Percentiles rank a stretch among this genome's conserved stretches.
These are phyloP conservation scores for Hypoxylon sp. DNA, from an alignment of 2,329 filamentous ascomycete genomes.

Conservation along the genomic window DNA sequence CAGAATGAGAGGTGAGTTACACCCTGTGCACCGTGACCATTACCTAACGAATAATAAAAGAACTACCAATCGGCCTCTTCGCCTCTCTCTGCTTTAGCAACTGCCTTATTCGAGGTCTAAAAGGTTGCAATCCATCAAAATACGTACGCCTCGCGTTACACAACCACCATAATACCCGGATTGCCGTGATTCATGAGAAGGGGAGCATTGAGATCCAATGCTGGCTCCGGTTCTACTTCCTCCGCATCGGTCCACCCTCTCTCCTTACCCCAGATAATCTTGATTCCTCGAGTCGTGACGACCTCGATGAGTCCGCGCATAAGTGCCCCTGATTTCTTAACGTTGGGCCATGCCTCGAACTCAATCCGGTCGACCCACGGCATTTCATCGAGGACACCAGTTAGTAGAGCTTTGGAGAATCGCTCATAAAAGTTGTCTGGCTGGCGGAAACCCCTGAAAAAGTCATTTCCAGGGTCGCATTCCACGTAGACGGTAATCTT, in stretches of 20 bases:
- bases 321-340: slow-evolving; percentile 76
- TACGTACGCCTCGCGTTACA: slow-evolving; percentile 33
- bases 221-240: slow-evolving; percentile 56
- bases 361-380: slow-evolving; percentile 72
- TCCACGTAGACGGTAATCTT: slow-evolving; percentile 78
- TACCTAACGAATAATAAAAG: slow-evolving; percentile 4
- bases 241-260: slow-evolving; percentile 74
- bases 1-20: slow-evolving; percentile 31
- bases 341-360: slow-evolving; percentile 78
- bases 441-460: slow-evolving; percentile 78
- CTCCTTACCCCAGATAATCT: slow-evolving; percentile 77
- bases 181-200: slow-evolving; percentile 36
- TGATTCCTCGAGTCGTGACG: slow-evolving; percentile 63
- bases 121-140: slow-evolving; percentile 14
- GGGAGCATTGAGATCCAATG: slow-evolving; percentile 50
- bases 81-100: slow-evolving; percentile 1
- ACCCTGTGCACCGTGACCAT: slow-evolving; percentile 9
- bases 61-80: slow-evolving; percentile 8
- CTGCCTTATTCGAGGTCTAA: slow-evolving; percentile 14
- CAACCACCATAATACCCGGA: slow-evolving; percentile 49
- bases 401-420: slow-evolving; percentile 73
- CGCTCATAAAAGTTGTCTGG: slow-evolving; percentile 78
- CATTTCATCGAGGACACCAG: slow-evolving; percentile 69
- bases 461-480: slow-evolving; percentile 76
- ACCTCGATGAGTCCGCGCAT: slow-evolving; percentile 72